Conservation (phyloP, 2,329 filamentous ascomycete species). For the Magnaporthiopsis rhizophila region DNA sequence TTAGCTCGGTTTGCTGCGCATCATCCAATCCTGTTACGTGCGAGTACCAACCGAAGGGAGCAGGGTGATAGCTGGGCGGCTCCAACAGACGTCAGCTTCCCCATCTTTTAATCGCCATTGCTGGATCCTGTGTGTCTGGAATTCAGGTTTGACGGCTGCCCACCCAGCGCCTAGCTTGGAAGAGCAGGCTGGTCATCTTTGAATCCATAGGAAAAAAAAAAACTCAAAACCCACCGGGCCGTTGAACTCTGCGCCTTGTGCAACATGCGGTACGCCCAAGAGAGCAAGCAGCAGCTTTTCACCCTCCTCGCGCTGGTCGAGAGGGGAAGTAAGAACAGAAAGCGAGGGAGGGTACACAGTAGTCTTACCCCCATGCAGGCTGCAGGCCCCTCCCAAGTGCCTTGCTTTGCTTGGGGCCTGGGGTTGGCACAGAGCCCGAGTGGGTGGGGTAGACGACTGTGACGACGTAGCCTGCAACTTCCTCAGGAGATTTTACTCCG, state of each 20-base stretch:
- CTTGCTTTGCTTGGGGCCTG: background rate
- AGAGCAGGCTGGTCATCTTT: background rate
- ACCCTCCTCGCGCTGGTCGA: no score
- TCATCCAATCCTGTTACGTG: background rate
- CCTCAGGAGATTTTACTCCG: background rate
- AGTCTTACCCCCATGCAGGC: background rate
- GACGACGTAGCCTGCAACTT: background rate
- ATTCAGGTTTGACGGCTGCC: no score
- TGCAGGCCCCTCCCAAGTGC: background rate
- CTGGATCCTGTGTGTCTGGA: background rate
- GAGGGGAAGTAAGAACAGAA: background rate
- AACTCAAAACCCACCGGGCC: no score
- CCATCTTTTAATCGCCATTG: background rate
- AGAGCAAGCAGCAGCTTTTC: no score
- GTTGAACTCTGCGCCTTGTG: background rate
- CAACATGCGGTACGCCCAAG: background rate
- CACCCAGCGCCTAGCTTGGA: no score
- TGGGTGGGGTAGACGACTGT: no score
- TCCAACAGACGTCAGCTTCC: background rate
- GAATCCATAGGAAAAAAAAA: background rate
- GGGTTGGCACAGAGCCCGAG: background rate
- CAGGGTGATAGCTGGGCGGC: background rate
- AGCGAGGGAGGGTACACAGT: background rate
- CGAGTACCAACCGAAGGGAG: background rate
- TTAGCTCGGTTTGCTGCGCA: background rate